Conservation (phyloP, 2,329 filamentous ascomycete species). For the Myotisia sp. region DNA sequence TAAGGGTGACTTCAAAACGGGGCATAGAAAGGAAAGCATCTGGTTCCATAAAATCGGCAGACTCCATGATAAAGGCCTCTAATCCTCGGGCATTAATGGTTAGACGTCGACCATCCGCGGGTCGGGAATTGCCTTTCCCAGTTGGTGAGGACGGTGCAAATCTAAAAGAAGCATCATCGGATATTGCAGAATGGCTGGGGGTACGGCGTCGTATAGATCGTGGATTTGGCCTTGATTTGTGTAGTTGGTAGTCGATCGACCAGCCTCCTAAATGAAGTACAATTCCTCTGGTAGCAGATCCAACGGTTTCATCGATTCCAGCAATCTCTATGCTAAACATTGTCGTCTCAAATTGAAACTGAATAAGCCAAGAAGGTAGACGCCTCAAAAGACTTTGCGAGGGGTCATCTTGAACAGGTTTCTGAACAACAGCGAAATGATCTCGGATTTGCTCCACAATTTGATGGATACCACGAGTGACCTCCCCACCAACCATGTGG, state of each 20-base stretch:
- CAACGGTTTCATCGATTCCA: constrained; percentile 72
- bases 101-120: constrained; percentile 65
- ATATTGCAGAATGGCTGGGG: constrained; percentile 53
- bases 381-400: constrained; percentile 59
- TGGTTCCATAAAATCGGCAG: constrained; percentile 64
- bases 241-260: constrained; percentile 76
- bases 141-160: constrained; percentile 37
- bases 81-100: constrained; percentile 68
- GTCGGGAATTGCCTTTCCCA: constrained; percentile 25
- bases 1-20: constrained; percentile 72
- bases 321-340: constrained; percentile 86
- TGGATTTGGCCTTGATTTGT: constrained; percentile 49
- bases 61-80: constrained; percentile 83
- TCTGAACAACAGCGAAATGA: constrained; percentile 28
- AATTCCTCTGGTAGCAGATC: constrained; percentile 64
- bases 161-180: constrained; percentile 47
- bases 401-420: constrained; percentile 36
- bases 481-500: constrained; percentile 81
- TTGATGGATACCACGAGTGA: constrained; percentile 79
- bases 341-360: constrained; percentile 70
- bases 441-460: constrained; percentile 62
- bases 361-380: constrained; percentile 69
- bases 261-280: constrained; percentile 78
- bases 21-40: constrained; percentile 80
- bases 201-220: constrained; percentile 51